phyloP scores from a whole-genome alignment of 2,329 filamentous ascomycete species.

The Hymenoscyphus linearis region DNA sequence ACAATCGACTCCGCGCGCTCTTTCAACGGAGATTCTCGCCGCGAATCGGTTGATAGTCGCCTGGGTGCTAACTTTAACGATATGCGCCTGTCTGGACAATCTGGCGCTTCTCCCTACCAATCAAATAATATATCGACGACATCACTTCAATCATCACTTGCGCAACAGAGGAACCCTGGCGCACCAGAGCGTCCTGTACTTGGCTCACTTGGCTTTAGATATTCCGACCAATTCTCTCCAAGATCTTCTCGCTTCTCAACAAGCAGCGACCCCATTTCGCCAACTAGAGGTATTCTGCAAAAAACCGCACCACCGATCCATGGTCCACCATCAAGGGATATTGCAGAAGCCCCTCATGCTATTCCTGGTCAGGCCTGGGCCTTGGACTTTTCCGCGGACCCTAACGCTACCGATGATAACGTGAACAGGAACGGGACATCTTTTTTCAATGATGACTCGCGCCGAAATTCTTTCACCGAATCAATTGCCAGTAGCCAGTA shows the following conservation, averaged over 20 bases:
- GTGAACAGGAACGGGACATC: slow-evolving; percentile 31
- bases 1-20: slow-evolving; percentile 24
- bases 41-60: slow-evolving; percentile 75
- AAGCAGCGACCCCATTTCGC: slow-evolving; percentile 11
- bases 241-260: slow-evolving; percentile 26
- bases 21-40: slow-evolving; percentile 46
- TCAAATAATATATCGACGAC: slow-evolving; percentile 72
- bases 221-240: slow-evolving; percentile 45
- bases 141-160: slow-evolving; percentile 66
- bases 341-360: slow-evolving; percentile 67
- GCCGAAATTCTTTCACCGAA: slow-evolving; percentile 70
- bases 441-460: slow-evolving; percentile 48
- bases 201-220: slow-evolving; percentile 41
- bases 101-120: slow-evolving; percentile 63
- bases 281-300: slow-evolving; percentile 6
- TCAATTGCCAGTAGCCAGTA: slow-evolving; percentile 77
- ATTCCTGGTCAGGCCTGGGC: slow-evolving; percentile 82
- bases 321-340: slow-evolving; percentile 59
- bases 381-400: slow-evolving; percentile 39
- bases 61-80: slow-evolving; percentile 69
- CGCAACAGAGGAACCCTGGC: slow-evolving; percentile 59
- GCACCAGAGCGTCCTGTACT: slow-evolving; percentile 16
- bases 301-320: slow-evolving; percentile 73
- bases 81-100: slow-evolving; percentile 46
- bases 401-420: slow-evolving; percentile 62